Percentiles rank a stretch among this genome's conserved stretches.
phyloP scores from a whole-genome alignment of 108 stramenopile species.

The Fragilaria crotonensis region DNA sequence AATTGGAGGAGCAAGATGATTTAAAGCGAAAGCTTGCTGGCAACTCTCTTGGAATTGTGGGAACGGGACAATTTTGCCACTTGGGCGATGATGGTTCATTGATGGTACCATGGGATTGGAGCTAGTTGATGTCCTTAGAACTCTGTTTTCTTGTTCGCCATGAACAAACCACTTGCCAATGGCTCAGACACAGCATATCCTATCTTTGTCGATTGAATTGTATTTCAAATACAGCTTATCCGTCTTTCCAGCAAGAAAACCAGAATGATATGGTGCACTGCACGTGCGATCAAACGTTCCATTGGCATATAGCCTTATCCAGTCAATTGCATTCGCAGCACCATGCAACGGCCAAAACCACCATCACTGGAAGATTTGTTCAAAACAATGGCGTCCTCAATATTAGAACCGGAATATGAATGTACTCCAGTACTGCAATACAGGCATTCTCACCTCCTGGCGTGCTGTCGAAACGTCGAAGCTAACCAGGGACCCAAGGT shows the following conservation, averaged over 20 bases:
- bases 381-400: conserved; percentile 97
- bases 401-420: conserved; percentile 99
- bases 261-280: conserved; percentile 61
- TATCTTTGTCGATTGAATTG: conserved; percentile 86
- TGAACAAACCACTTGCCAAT: conserved; percentile 71
- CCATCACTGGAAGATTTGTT: conserved; percentile 97
- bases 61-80: conserved; percentile 58
- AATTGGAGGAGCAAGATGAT: conserved; percentile 22
- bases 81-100: conserved; percentile 76
- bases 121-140: too few species aligned
- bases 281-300: conserved; percentile 85
- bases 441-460: conserved; percentile 97
- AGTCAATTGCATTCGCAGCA: conserved; percentile 74
- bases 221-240: conserved; percentile 80
- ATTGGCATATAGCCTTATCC: conserved; percentile 91
- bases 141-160: conserved; percentile 95
- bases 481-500: conserved; percentile 90
- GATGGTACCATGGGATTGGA: conserved; percentile 61
- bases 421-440: conserved; percentile 98
- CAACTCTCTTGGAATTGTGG: conserved; percentile 46
- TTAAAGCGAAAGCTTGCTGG: conserved; percentile 41
- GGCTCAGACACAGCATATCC: conserved; percentile 89
- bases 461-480: conserved; percentile 93
- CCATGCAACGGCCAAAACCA: conserved; percentile 95
- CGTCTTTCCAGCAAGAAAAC: conserved; percentile 62